Conservation (phyloP, 306 rosid genomes). For the Fragaria nilgerrensis region DNA sequence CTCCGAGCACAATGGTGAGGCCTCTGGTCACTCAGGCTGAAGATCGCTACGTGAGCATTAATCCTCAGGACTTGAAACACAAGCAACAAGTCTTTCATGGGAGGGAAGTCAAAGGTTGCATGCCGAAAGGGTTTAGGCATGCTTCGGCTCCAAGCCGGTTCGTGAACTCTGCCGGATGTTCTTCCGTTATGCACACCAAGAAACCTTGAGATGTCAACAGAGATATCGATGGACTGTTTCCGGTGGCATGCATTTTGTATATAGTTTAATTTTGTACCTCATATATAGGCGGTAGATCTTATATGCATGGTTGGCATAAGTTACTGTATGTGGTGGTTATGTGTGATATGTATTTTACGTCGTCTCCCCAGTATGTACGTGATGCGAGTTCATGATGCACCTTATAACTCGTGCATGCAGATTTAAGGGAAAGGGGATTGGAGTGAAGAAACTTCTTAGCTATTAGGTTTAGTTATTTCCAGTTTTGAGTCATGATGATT, state of each 20-base stretch:
- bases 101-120: conserved; percentile 58
- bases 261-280: conserved; percentile 29
- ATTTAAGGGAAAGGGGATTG: not conserved
- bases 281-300: not conserved
- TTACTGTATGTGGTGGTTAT: not conserved
- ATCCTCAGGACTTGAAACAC: conserved; percentile 40
- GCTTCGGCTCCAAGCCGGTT: conserved; percentile 78
- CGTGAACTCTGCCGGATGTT: conserved; percentile 55
- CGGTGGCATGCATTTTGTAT: conserved; percentile 24
- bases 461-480: not conserved
- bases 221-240: conserved; percentile 2
- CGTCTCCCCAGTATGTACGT: not conserved
- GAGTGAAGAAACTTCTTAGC: not conserved
- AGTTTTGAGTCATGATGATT: not conserved
- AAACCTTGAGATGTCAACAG: conserved; percentile 35
- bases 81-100: conserved; percentile 38
- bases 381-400: not conserved
- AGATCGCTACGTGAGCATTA: conserved; percentile 36
- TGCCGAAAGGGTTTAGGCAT: conserved; percentile 67
- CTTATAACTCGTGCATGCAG: not conserved
- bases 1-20: conserved; percentile 75
- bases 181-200: conserved; percentile 31
- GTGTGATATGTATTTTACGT: no score
- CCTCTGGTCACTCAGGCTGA: conserved; percentile 49
- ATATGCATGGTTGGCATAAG: not conserved